phyloP scores from a whole-genome alignment of 768 basidiomycete genomes.

The Cystofilobasidium capitatum region DNA sequence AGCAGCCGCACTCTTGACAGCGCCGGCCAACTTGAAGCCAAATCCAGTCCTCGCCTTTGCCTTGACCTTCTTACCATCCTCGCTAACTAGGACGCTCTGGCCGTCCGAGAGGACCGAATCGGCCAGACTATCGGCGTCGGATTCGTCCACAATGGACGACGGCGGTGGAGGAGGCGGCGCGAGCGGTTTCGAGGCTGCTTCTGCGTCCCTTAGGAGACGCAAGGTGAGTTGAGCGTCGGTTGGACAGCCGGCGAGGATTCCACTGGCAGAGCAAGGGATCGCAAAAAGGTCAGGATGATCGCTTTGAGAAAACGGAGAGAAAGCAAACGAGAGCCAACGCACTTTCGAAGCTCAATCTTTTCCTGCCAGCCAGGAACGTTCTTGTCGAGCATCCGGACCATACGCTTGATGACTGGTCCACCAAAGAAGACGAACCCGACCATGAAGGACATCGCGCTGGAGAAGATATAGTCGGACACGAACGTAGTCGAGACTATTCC shows the following conservation, averaged over 20 bases:
- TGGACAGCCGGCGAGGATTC: slow-evolving; percentile 43
- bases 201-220: slow-evolving; percentile 43
- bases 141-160: no score
- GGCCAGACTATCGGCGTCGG: not conserved
- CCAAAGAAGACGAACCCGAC: slow-evolving; percentile 44
- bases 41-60: slow-evolving; percentile 1
- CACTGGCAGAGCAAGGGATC: slow-evolving; percentile 22
- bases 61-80: not conserved
- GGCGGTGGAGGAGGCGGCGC: slow-evolving; percentile 42
- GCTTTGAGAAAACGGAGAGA: not conserved
- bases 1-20: slow-evolving; percentile 18
- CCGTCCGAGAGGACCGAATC: not conserved
- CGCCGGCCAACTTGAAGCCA: slow-evolving; percentile 14
- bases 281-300: not conserved
- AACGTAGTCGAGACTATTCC: slow-evolving; percentile 33
- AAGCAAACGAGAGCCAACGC: slow-evolving; percentile 23
- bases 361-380: slow-evolving; percentile 41
- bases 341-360: slow-evolving; percentile 42
- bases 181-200: slow-evolving; percentile 41
- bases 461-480: slow-evolving; percentile 36
- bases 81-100: not conserved
- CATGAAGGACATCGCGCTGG: slow-evolving; percentile 36
- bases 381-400: slow-evolving; percentile 37
- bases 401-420: slow-evolving; percentile 40
- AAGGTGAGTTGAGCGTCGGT: slow-evolving; percentile 46